Evolutionary conservation across 2,329 filamentous ascomycete species (phyloP).

Genomic region (Epichloe elymi): DNA sequence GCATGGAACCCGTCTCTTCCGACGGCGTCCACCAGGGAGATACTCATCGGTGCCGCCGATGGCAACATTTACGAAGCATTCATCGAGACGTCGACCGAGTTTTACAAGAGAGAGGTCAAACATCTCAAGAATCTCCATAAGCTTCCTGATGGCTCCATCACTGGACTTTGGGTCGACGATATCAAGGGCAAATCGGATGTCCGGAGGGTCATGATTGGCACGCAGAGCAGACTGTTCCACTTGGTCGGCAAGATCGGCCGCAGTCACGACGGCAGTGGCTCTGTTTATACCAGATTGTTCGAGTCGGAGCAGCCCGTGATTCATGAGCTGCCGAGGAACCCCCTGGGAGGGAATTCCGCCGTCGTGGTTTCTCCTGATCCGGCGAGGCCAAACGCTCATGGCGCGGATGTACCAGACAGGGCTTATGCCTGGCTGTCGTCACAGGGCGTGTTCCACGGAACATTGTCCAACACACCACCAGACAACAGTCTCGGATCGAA

Average conservation of each 20-base stretch:
- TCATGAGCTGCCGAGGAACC: conserved; percentile 52
- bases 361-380: conserved; percentile 68
- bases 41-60: conserved; percentile 81
- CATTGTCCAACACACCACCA: conserved; percentile 48
- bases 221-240: conserved; percentile 65
- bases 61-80: conserved; percentile 92
- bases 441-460: conserved; percentile 81
- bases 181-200: conserved; percentile 55
- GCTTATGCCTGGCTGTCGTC: conserved; percentile 84
- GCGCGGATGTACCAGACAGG: conserved; percentile 52
- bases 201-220: conserved; percentile 67
- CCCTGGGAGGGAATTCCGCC: conserved; percentile 43
- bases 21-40: conserved; percentile 88
- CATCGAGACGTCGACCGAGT: conserved; percentile 87
- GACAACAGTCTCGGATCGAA: conserved; percentile 53
- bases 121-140: conserved; percentile 78
- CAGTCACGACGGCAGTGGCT: conserved; percentile 66
- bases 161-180: conserved; percentile 73
- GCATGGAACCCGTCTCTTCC: conserved; percentile 92
- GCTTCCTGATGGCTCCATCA: conserved; percentile 68
- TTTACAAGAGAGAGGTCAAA: conserved; percentile 89
- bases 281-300: conserved; percentile 78
- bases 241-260: conserved; percentile 66
- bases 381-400: conserved; percentile 38
- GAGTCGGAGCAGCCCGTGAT: conserved; percentile 70